These are phyloP conservation scores for Extremus antarcticus DNA, from an alignment of 495 filamentous ascomycete genomes.

Conservation along the genomic window DNA sequence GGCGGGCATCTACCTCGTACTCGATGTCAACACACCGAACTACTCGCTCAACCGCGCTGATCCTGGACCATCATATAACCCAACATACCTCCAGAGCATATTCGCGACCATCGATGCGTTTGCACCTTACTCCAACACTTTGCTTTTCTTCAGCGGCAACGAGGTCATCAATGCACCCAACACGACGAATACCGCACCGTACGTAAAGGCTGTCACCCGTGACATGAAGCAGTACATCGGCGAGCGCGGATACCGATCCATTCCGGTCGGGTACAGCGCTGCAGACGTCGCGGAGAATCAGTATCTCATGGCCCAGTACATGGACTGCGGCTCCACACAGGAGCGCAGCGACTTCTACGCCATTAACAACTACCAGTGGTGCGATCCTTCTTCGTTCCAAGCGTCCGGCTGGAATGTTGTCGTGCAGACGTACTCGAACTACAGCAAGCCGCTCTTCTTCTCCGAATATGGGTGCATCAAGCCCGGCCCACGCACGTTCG, in stretches of 20 bases:
- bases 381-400: conserved; percentile 52
- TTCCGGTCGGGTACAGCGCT: conserved; percentile 90
- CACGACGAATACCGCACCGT: conserved; percentile 64
- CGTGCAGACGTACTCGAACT: conserved; percentile 54
- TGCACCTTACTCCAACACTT: conserved; percentile 71
- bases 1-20: conserved; percentile 69
- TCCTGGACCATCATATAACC: conserved; percentile 71
- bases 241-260: conserved; percentile 55
- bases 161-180: conserved; percentile 83
- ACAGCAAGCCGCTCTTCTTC: conserved; percentile 65
- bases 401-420: conserved; percentile 60
- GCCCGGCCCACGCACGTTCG: conserved; percentile 62
- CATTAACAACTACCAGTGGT: conserved; percentile 97
- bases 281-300: conserved; percentile 78
- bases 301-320: conserved; percentile 75
- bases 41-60: conserved; percentile 73
- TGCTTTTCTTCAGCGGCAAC: conserved; percentile 95
- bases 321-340: conserved; percentile 85
- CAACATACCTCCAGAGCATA: conserved; percentile 78
- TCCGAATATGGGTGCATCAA: conserved; percentile 88
- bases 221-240: conserved; percentile 79
- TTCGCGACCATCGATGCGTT: conserved; percentile 90
- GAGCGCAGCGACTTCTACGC: conserved; percentile 88
- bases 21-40: conserved; percentile 69
- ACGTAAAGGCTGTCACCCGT: conserved; percentile 85